Percentiles rank a stretch among this genome's conserved stretches.
Conservation (phyloP, 2,329 filamentous ascomycete genomes). For the Magnaporthiopsis poae region DNA sequence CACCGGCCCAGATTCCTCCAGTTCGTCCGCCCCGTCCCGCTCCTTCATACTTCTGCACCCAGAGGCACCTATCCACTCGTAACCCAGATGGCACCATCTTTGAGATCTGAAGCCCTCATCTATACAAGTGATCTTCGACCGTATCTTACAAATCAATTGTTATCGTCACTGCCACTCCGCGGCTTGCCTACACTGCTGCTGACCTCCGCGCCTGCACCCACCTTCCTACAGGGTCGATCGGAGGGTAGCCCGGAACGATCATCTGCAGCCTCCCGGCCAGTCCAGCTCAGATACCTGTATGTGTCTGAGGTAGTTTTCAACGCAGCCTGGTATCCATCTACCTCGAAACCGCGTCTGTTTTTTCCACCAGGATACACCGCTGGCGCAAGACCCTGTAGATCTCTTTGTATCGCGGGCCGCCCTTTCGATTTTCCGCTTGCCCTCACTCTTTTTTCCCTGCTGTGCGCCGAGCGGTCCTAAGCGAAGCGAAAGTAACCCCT, state of each 20-base stretch:
- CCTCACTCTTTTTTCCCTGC: background rate
- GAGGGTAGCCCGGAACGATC: no score
- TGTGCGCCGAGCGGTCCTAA: background rate
- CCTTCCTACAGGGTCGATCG: no score
- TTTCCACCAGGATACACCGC: background rate
- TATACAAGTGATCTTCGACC: background rate
- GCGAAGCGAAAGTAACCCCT: background rate
- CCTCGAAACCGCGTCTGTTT: background rate
- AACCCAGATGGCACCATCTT: background rate
- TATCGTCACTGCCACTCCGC: background rate
- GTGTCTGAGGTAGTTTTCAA: background rate
- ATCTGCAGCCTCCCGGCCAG: background rate
- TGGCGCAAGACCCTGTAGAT: background rate
- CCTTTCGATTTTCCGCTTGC: background rate
- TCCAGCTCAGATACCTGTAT: background rate
- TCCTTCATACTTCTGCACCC: background rate
- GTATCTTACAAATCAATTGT: background rate
- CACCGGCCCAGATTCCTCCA: background rate
- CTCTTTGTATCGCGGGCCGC: background rate
- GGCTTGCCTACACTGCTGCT: no score
- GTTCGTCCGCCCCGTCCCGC: background rate
- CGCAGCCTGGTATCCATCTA: background rate
- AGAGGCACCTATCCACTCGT: no score
- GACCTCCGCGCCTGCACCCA: background rate
- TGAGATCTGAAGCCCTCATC: background rate